Evolutionary conservation across 257 asterid species (phyloP).

Genomic region (Solanum commersonii): DNA sequence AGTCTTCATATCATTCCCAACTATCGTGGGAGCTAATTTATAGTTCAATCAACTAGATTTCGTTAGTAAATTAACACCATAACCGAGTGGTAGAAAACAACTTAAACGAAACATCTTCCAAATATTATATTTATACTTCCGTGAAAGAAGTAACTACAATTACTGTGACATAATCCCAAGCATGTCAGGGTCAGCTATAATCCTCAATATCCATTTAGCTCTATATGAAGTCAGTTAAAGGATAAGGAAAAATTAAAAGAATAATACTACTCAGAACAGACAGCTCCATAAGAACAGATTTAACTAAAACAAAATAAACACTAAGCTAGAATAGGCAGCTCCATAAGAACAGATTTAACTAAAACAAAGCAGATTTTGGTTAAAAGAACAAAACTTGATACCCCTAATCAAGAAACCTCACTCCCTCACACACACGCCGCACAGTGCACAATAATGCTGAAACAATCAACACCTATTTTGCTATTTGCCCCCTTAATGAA

Average conservation of each 20-base stretch:
- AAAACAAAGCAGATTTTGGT: background rate
- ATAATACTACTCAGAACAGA: background rate
- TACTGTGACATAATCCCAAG: background rate
- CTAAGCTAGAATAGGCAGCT: background rate
- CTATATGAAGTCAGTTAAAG: background rate
- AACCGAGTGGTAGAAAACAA: background rate
- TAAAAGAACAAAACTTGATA: background rate
- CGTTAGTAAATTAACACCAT: background rate
- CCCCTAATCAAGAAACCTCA: background rate
- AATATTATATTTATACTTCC: background rate
- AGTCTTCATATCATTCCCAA: background rate
- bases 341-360: background rate
- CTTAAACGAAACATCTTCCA: background rate
- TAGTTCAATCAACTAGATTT: background rate
- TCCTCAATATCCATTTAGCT: background rate
- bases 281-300: background rate
- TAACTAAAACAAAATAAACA: background rate
- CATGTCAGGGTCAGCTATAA: background rate
- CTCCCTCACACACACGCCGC: background rate
- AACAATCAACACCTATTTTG: background rate
- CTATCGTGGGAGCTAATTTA: background rate
- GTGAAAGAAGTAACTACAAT: background rate
- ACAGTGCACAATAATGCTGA: background rate
- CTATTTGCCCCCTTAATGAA: background rate
- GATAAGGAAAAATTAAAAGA: background rate